Evolutionary conservation across 768 basidiomycete genomes (phyloP).

Genomic region (Saitozyma sp.): DNA sequence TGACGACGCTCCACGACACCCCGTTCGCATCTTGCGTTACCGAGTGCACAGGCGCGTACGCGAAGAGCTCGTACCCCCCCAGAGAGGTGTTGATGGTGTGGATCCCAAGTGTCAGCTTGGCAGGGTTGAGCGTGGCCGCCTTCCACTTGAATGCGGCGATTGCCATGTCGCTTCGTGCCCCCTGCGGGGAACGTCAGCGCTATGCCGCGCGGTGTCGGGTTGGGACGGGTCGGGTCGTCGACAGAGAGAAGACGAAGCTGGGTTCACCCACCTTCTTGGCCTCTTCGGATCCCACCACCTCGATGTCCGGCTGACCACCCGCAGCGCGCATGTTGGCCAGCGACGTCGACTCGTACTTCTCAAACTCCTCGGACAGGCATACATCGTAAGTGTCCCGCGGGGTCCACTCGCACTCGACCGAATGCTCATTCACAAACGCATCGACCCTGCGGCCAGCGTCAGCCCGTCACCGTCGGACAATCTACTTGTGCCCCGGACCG

Average conservation of each 20-base stretch:
- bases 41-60: constrained; percentile 47
- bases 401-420: constrained; percentile 46
- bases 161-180: constrained; percentile 12
- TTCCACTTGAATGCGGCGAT: constrained; percentile 27
- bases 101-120: constrained; percentile 28
- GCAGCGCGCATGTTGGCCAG: constrained; percentile 18
- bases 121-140: constrained; percentile 37
- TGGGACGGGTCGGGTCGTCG: no score
- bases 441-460: constrained; percentile 80
- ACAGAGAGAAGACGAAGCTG: no score
- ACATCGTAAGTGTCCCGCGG: constrained; percentile 40
- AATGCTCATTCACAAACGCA: constrained; percentile 37
- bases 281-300: constrained; percentile 12
- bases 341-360: constrained; percentile 29
- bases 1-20: constrained; percentile 61
- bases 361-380: constrained; percentile 38
- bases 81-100: constrained; percentile 16
- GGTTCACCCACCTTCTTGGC: constrained; percentile 9
- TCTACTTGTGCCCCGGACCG: neutral
- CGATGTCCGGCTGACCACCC: constrained; percentile 19
- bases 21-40: constrained; percentile 9
- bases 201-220: no score
- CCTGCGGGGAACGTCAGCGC: constrained; percentile 1
- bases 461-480: neutral
- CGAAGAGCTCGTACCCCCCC: constrained; percentile 28